Evolutionary conservation across 2,329 filamentous ascomycete genomes (phyloP), one percentile per base, ranked within the genome.

Genomic region (Xylaria digitata): DNA sequence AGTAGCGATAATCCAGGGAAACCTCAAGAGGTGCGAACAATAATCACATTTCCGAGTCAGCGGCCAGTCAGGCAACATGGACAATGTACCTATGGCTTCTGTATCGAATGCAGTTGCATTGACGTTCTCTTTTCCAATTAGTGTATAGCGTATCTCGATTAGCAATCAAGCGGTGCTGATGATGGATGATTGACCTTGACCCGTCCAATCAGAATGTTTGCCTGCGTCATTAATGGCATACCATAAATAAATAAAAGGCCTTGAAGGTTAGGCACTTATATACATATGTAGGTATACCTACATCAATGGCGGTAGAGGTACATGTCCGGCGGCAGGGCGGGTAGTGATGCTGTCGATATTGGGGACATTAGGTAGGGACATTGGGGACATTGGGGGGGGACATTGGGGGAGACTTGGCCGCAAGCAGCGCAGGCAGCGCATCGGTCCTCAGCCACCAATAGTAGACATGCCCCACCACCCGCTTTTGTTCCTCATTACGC

Each of bases 391-490:
- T 21, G 54, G 50, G 42, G 42, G 26, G 34, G 11, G 8, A 40
- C 37, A 46, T 46, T 21, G 54, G 50, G 42, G 42, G 42, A n/a
- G 45, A 26, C 26, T 19, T 46, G 52, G 30, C 50, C 52, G 60
- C 60, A 62, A 62, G 50, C 59, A 53, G 23, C 26, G 26, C 26
- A 26, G 5, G 26, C 48, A 23, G 56, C 32, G 15, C 45, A 26
- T 43, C n/a, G 11, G 50, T 32, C 62, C 32, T 50, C 63, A 65
- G 57, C 63, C 63, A 66, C 63, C 63, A 66, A 66, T 66, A 34
- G 52, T 57, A 48, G 19, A 6, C 17, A n/a, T 19, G 23, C 64
- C 64, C 64, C 60, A 57, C 55, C 54, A 45, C 37, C 48, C 54
- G 42, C 48, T 48, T 57, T 52, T 40, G 17, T 43, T 2, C 60